Evolutionary conservation across 2,329 filamentous ascomycete species (phyloP), one percentile per base, ranked within the genome.

Genomic region (Epichloe brachyelytri): DNA sequence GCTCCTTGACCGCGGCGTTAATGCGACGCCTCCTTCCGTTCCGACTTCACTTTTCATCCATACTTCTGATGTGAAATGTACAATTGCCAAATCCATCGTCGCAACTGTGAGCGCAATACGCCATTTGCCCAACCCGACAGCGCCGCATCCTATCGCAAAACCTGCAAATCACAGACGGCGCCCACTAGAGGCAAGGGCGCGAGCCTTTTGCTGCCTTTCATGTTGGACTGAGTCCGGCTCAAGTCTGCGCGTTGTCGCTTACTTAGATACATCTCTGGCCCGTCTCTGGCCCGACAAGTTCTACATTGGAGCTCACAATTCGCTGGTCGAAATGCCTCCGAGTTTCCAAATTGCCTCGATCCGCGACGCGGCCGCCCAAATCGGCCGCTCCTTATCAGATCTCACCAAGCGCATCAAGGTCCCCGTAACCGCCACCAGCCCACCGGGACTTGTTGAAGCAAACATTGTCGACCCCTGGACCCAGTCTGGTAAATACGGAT

Each of bases 401-500:
- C 65, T 80, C 34, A 63, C 66, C 47, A 79, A 75, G 59, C 76
- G 80, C 53, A 81, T 84, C 60, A 61, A 72, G 46, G 82, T 84
- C 53, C 78, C 79, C 2, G 67, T 81, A 49, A 80, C 76, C 19
- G 65, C 79, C 2, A 76, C 74, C 33, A 83, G 79, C 54, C 78
- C 79, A 1, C 71, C 80, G 1, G 80, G 80, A 14, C 69, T 83
- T 34, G 68, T 83, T 43, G 77, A 83, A 64, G 80, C 80, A 19
- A 67, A 80, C 55, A 78, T 75, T 1, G 70, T 83, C 52, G 90
- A 96, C 65, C 88, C 90, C 22, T 96, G 86, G 85, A 77, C 66
- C 26, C 71, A 88, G 62, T 83, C 89, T 20, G 87, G 85, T 43
- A 94, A 95, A 71, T 95, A 96, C 69, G 88, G 78, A 2, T 70